Evolutionary conservation across 2,329 filamentous ascomycete genomes (phyloP).

Genomic region (Grosmannia penicillata): DNA sequence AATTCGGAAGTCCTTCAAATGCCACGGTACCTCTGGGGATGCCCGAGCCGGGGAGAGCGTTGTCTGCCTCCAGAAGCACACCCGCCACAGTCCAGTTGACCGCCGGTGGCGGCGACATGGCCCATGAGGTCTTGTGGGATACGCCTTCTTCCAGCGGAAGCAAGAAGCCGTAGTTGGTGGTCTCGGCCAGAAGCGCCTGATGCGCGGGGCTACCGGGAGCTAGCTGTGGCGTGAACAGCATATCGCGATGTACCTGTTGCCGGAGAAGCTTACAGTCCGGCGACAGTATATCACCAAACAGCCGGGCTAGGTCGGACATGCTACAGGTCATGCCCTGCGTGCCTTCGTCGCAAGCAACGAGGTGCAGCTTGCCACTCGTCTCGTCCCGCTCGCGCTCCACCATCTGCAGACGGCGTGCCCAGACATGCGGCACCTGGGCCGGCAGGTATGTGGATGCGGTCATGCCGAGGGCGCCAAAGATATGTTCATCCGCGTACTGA

Average conservation of each 20-base stretch:
- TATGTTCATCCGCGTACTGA: slow-evolving; percentile 1
- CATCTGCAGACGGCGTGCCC: slow-evolving; percentile 4
- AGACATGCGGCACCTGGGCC: slow-evolving; percentile 1
- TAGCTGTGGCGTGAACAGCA: slow-evolving; percentile 4
- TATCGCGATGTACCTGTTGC: slow-evolving; percentile 1
- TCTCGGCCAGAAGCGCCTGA: slow-evolving; percentile 2
- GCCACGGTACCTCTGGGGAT: slow-evolving; percentile 3
- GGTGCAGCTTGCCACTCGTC: background rate
- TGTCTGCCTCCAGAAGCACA: background rate
- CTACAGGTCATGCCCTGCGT: slow-evolving; percentile 6
- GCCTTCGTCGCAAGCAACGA: slow-evolving; percentile 1
- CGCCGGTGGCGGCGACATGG: background rate
- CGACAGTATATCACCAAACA: slow-evolving; percentile 4
- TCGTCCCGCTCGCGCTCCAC: slow-evolving; percentile 3
- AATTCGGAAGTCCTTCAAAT: slow-evolving; percentile 4
- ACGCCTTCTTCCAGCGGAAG: background rate
- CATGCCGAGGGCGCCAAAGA: slow-evolving; percentile 1
- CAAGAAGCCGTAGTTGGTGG: slow-evolving; percentile 3
- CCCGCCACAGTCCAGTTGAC: slow-evolving; percentile 5
- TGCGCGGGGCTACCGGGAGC: background rate
- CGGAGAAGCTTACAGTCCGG: slow-evolving; percentile 2
- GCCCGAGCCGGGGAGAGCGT: slow-evolving; percentile 1
- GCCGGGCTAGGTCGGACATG: slow-evolving; percentile 4
- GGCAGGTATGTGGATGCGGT: slow-evolving; percentile 3
- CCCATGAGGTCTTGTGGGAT: background rate